Percentiles rank a stretch among this genome's conserved stretches.
Evolutionary conservation across 2,329 filamentous ascomycete species (phyloP).

Genomic region (Drechslerella coelobrocha): DNA sequence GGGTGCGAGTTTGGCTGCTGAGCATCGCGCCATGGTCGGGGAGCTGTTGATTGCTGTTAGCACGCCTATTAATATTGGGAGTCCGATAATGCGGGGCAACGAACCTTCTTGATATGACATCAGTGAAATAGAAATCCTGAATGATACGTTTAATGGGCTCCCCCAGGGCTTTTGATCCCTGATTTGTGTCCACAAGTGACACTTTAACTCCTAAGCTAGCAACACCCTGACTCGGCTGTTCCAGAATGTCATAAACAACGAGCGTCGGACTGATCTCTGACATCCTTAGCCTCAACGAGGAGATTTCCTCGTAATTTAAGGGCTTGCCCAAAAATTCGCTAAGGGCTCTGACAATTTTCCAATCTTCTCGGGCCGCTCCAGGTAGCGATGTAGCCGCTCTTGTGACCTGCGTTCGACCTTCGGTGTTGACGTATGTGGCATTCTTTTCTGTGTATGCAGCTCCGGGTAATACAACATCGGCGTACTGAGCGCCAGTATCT

Average conservation of each 20-base stretch:
- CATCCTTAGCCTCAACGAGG: constrained; percentile 89
- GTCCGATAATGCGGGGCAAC: constrained; percentile 56
- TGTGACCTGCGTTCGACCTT: constrained; percentile 93
- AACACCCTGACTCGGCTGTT: constrained; percentile 63
- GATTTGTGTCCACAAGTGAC: constrained; percentile 95
- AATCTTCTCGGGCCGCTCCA: constrained; percentile 90
- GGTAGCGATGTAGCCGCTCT: constrained; percentile 86
- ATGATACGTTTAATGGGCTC: constrained; percentile 81
- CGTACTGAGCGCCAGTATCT: constrained; percentile 88
- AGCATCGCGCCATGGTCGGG: constrained; percentile 97
- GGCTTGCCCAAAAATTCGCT: constrained; percentile 89
- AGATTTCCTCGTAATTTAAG: constrained; percentile 91
- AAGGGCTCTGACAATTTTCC: constrained; percentile 95
- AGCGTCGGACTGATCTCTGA: constrained; percentile 90
- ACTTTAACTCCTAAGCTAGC: constrained; percentile 69
- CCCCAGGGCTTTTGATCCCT: constrained; percentile 77
- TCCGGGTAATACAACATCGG: constrained; percentile 90
- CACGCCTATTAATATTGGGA: constrained; percentile 46
- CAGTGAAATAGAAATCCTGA: constrained; percentile 98
- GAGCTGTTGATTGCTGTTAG: constrained; percentile 67
- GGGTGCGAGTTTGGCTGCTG: constrained; percentile 76
- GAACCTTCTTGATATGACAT: constrained; percentile 93
- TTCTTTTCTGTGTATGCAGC: constrained; percentile 97
- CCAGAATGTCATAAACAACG: constrained; percentile 86
- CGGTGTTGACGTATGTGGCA: constrained; percentile 95